Base-by-base conservation (phyloP, 176 grass and related monocot genomes). In the Calamus simplicifolius region DNA sequence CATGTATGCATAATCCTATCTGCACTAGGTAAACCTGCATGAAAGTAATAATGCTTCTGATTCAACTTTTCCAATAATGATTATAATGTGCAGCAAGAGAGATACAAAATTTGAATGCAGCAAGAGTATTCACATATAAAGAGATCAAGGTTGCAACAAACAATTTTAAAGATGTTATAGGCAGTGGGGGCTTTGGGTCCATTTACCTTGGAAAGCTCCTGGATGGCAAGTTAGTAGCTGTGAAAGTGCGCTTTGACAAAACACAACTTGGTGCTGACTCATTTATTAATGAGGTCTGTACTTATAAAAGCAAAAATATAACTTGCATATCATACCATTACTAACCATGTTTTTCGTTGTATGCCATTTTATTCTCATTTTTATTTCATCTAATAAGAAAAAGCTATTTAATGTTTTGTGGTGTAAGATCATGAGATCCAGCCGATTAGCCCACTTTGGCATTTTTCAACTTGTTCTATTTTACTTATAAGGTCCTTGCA, bases 161-260 rank as follows among this genome's bases (percentile, higher is more conserved):
- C 48, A 77, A 77, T 52, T 77, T 77, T 25, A 77, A 63, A 26
- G 75, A 77, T 69, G 58, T 77, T 19, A 63, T 77, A n/a, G 58
- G 75, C 16, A 57, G 54, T 25, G 75, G 75, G 59, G 57, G 66
- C 15, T 77, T 77, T 51, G 75, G 75, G 13, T 77, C 75, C 16
- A 65, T 77, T 50, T 77, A 69, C 66, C 62, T 64, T 16, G 66
- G 75, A 21, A 77, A 77, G 56, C 31, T 77, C 53, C 61, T 51
- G 38, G 66, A 62, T 29, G 66, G 75, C 48, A 77, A 77, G 59
- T 59, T 77, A 64, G 66, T 77, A 62, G 66, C 75, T 19, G 75
- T 70, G 12, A 77, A 77, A 77, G 75, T 77, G 19, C 66, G 75
- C 19, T 59, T 27, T 21, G 75, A 77, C 23, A 70, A 62, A 77